phyloP scores from a whole-genome alignment of 2,329 filamentous ascomycete species.

The Curvularia sp. region DNA sequence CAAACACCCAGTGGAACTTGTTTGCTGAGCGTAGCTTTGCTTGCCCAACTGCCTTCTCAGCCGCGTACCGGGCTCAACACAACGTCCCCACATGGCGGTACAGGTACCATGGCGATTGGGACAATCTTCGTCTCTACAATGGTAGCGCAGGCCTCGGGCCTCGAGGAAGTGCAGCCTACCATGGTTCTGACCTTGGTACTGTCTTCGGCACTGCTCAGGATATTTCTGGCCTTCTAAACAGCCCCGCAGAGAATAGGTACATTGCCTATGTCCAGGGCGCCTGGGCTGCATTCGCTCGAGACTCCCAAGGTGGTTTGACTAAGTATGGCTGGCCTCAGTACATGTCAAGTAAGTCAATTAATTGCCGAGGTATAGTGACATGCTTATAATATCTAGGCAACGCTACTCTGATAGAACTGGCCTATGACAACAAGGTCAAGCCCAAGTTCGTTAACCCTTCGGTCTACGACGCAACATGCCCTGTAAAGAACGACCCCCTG shows the following conservation, averaged over 20 bases:
- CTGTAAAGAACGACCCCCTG: constrained; percentile 33
- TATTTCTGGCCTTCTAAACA: constrained; percentile 33
- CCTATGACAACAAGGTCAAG: constrained; percentile 27
- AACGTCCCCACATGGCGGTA: constrained; percentile 49
- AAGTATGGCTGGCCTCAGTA: constrained; percentile 46
- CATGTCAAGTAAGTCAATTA: constrained; percentile 19
- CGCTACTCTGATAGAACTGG: constrained; percentile 32
- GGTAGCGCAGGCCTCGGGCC: constrained; percentile 32
- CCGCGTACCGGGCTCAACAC: constrained; percentile 31
- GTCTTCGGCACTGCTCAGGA: constrained; percentile 46
- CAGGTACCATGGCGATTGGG: constrained; percentile 48
- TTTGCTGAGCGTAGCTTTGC: constrained; percentile 37
- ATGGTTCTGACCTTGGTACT: constrained; percentile 47
- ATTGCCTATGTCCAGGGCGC: constrained; percentile 39
- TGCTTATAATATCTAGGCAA: constrained; percentile 13
- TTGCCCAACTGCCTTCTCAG: constrained; percentile 31
- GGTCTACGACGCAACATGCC: constrained; percentile 32
- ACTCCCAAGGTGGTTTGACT: constrained; percentile 40
- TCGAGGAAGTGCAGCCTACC: constrained; percentile 48
- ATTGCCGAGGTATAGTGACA: not conserved
- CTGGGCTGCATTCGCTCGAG: constrained; percentile 46
- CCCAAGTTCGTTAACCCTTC: constrained; percentile 31
- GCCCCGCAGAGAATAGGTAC: constrained; percentile 39
- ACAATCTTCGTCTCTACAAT: constrained; percentile 46
- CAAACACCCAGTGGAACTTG: constrained; percentile 34